Percentiles rank a stretch among this genome's conserved stretches.
These are phyloP conservation scores for Pseudogymnoascus sp. DNA, from an alignment of 2,329 filamentous ascomycete genomes.

Conservation along the genomic window DNA sequence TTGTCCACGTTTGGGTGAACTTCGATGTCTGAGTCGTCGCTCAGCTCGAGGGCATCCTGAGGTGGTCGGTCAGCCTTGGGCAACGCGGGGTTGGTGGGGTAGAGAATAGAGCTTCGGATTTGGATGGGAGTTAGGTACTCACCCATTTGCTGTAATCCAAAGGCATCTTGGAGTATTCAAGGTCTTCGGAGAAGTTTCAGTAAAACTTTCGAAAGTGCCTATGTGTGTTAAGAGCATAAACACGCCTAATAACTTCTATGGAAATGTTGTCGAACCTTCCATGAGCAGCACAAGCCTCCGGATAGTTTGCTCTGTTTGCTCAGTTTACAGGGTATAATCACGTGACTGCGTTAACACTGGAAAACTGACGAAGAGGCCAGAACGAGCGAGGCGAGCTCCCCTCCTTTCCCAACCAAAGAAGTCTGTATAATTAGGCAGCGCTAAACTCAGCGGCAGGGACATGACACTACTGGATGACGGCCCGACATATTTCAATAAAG, in stretches of 20 bases:
- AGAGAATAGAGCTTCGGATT: neutral
- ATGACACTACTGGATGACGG: neutral
- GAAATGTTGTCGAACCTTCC: slow-evolving; percentile 3
- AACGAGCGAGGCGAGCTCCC: neutral
- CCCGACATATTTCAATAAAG: neutral
- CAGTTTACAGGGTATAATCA: neutral
- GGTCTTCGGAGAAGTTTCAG: neutral
- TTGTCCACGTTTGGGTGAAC: slow-evolving; percentile 99
- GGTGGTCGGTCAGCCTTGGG: slow-evolving; percentile 26
- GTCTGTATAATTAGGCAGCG: neutral
- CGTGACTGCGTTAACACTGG: neutral
- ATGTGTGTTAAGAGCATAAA: neutral
- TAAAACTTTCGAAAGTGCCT: neutral
- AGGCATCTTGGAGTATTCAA: slow-evolving; percentile 35
- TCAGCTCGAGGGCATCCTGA: slow-evolving; percentile 86
- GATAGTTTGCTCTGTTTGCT: slow-evolving; percentile 1
- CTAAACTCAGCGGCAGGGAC: neutral
- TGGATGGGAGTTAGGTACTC: slow-evolving; percentile 11
- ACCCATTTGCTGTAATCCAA: slow-evolving; percentile 57
- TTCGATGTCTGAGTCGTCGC: slow-evolving; percentile 95
- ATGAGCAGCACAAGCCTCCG: neutral
- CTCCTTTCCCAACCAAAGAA: neutral
- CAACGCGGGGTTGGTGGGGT: slow-evolving; percentile 21
- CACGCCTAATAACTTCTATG: neutral
- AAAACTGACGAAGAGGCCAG: neutral